phyloP scores from a whole-genome alignment of 2,329 filamentous ascomycete species.

The Aureobasidium sp. region DNA sequence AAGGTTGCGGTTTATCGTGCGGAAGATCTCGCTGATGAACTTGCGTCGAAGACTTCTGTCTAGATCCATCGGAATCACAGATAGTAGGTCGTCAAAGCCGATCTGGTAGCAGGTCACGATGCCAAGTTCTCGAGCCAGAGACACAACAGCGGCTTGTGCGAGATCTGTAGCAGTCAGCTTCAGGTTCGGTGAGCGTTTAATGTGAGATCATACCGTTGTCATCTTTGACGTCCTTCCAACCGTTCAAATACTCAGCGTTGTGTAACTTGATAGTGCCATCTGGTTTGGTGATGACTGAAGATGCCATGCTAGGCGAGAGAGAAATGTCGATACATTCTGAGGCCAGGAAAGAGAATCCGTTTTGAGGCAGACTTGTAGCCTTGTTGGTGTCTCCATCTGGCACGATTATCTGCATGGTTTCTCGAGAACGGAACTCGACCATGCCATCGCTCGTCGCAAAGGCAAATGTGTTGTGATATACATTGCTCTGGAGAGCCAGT shows the following conservation, averaged over 20 bases:
- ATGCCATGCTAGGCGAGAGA: slow-evolving; percentile 41
- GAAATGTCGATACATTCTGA: slow-evolving; percentile 41
- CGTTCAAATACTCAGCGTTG: slow-evolving; percentile 34
- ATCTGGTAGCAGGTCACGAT: slow-evolving; percentile 34
- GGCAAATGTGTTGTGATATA: slow-evolving; percentile 63
- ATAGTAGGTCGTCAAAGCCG: slow-evolving; percentile 43
- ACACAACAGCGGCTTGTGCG: slow-evolving; percentile 24
- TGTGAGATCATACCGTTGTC: background rate
- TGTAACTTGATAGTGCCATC: slow-evolving; percentile 36
- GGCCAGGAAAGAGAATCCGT: slow-evolving; percentile 64
- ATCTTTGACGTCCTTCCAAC: slow-evolving; percentile 14
- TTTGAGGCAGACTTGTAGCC: slow-evolving; percentile 64
- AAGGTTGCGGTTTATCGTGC: slow-evolving; percentile 61
- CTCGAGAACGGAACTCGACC: slow-evolving; percentile 69
- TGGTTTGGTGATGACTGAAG: slow-evolving; percentile 35
- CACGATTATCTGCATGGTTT: slow-evolving; percentile 58
- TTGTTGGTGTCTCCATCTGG: slow-evolving; percentile 55
- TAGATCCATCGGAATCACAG: slow-evolving; percentile 29
- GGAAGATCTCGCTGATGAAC: slow-evolving; percentile 58
- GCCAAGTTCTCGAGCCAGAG: slow-evolving; percentile 27
- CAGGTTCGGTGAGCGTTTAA: background rate
- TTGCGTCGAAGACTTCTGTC: slow-evolving; percentile 56
- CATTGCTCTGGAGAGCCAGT: slow-evolving; percentile 58
- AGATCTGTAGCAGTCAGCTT: background rate
- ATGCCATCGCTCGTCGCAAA: slow-evolving; percentile 73